Evolutionary conservation across 2,329 filamentous ascomycete species (phyloP), one percentile per base, ranked within the genome.

Genomic region (Didymella glomerata): DNA sequence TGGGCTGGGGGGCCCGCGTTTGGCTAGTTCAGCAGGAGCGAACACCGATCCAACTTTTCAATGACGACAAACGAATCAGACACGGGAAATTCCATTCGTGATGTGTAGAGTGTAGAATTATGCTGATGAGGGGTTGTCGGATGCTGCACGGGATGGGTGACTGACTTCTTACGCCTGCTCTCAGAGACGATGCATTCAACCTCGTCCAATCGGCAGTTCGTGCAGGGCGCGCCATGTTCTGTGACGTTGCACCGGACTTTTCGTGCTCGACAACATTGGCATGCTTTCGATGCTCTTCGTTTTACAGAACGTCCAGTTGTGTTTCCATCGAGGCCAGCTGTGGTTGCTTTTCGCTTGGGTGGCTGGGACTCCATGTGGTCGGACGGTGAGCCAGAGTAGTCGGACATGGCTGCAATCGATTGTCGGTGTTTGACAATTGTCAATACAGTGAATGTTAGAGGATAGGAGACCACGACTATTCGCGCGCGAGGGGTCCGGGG

Each of bases 201-300:
- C 74, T 90, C 88, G 76, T 92, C 90, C 80, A 90, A 86, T 64
- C 91, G 84, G 79, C 92, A 96, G 78, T 96, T 96, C 55, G 91
- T 93, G 77, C 92, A 96, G 1, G 92, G 92, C 42, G 89, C 89
- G 48, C 90, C 90, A 76, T 87, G 86, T 77, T 96, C 92, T 59
- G 95, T 92, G 56, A 97, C 93, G 80, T 97, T 93, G 81, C 93
- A 97, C 57, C 93, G 87, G 41, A 97, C 93, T 77, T 97, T 97
- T 73, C 93, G 88, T 57, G 90, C 88, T 70, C 93, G 86, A 79
- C 93, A 97, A 69, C 90, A 92, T 63, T 92, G 91, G 76, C 93
- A 97, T 18, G 93, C 93, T 68, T 94, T 91, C 10, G 93, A 92
- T n/a, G 93, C 93, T 73, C 93, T 86, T 71, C 93, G 86, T 80